Base-by-base conservation (phyloP, 306 rosid species). In the Pueraria montana region DNA sequence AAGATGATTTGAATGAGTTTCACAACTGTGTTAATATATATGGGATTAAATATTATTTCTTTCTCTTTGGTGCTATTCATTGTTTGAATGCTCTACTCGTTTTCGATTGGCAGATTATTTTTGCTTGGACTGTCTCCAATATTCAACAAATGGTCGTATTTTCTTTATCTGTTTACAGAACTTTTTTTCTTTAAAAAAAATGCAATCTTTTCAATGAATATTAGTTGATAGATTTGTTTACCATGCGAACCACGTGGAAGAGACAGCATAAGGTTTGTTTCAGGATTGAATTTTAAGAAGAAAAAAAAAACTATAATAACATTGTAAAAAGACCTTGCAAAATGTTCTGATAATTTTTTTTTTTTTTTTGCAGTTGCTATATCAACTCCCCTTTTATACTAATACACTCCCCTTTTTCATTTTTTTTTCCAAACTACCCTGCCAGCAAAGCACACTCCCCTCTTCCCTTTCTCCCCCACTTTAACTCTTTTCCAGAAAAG, bases 1-100 rank as follows among this genome's bases (percentile, higher is more conserved):
- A 71, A 21, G 49, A n/a, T 43, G 24, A 70, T 56, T 58, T 78
- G 32, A 58, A 68, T 26, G n/a, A 61, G 55, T 36, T 66, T 49
- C 17, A 30, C 50, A 30, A 21, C 3, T 32, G 10, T 20, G 62
- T 46, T 12, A 46, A 18, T 1, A 21, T 70, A 18, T 1, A 21
- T 70, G 61, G 17, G 65, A 48, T 62, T 72, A 53, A 16, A 23
- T 53, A 21, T 40, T 36, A 5, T 65, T 1, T 55, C 8, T 13
- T 8, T 65, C 8, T 43, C 2, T 11, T 17, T 23, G n/a, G 0
- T 53, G 77, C 46, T 55, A 12, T 21, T 6, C 58, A 10, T 32
- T 30, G 61, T 46, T 2, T 64, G 82, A 78, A 46, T 62, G 59
- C 49, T 27, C 16, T 46, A 11, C 12, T 26, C 23, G n/a, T 24